phyloP scores from a whole-genome alignment of 306 rosid genomes.

The Lithocarpus polystachyus region DNA sequence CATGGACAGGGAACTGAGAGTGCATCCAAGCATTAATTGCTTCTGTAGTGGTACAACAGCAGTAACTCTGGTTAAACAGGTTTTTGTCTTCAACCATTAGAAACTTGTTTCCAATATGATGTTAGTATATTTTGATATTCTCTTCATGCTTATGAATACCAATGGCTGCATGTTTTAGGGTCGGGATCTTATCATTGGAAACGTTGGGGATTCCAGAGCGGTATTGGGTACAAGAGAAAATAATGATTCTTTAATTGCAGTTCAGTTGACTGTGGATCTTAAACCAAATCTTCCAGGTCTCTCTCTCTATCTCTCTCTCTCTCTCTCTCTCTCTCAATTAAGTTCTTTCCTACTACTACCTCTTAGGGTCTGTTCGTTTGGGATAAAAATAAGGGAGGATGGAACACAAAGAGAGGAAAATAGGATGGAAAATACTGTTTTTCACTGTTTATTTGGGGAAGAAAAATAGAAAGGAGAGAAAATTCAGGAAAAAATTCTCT shows the following conservation, averaged over 20 bases:
- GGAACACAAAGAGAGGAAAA: no score
- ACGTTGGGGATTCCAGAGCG: constrained; percentile 97
- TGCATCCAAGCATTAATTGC: constrained; percentile 67
- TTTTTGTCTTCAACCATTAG: constrained; percentile 16
- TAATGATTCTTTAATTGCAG: constrained; percentile 57
- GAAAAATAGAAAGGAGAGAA: no score
- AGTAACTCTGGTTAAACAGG: constrained; percentile 91
- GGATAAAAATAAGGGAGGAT: no score
- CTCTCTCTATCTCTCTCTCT: constrained; percentile 4
- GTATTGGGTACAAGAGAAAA: constrained; percentile 81
- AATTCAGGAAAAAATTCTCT: no score
- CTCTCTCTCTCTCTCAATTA: background rate
- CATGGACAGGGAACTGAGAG: constrained; percentile 89
- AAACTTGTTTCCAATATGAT: constrained; percentile 1
- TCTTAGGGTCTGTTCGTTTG: no score
- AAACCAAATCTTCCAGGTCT: constrained; percentile 98
- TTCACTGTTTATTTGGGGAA: no score
- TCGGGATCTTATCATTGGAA: constrained; percentile 74
- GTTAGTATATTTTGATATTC: constrained; percentile 13
- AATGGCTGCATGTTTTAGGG: constrained; percentile 54
- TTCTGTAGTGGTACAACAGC: constrained; percentile 99
- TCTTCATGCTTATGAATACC: constrained; percentile 23
- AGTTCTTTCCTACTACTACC: background rate
- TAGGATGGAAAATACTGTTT: no score
- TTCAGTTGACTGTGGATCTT: constrained; percentile 97